Evolutionary conservation across 257 asterid species (phyloP), one percentile per base, ranked within the genome.

Genomic region (Gentiana macrophylla): DNA sequence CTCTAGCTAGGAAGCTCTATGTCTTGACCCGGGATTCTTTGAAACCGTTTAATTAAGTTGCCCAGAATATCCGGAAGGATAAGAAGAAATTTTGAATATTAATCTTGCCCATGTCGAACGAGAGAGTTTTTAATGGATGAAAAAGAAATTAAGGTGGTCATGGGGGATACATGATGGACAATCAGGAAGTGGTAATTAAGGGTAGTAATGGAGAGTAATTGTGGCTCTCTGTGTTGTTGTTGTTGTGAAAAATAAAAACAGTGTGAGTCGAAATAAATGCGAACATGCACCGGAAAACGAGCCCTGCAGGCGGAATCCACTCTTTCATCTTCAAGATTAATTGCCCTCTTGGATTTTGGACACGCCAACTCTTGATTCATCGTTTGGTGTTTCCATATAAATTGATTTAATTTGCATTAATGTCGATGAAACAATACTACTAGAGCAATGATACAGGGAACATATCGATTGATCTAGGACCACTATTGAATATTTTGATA

Each of bases 61-160:
- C 64, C 77, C 79, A 63, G 70, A 54, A 80, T 60, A 71, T 67
- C 77, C 57, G 77, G 64, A 55, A 56, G 58, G 77, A 71, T 72
- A 61, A 66, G 73, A 59, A 56, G 70, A 48, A 63, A 13, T 41
- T 24, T 41, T 12, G 50, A 64, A 62, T 53, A 56, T 33, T 61
- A 59, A 49, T 64, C 32, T 13, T 56, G 68, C 73, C 82, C 85
- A 75, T 73, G 41, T 65, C 74, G 38, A 55, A 67, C 24, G 11
- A 34, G 11, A 5, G 1, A 1, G n/a, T 11, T 10, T 12, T 11
- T 43, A 45, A 1, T 6, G 50, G 34, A 1, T 24, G 15, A 57
- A 32, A 36, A 57, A 62, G 61, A 37, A 36, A 66, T 67, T 66
- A 73, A 48, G 71, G 60, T 59, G 45, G 46, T 50, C 67, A 62